phyloP scores from a whole-genome alignment of 2,329 filamentous ascomycete species.

The Monilinia vaccinii-corymbosi region DNA sequence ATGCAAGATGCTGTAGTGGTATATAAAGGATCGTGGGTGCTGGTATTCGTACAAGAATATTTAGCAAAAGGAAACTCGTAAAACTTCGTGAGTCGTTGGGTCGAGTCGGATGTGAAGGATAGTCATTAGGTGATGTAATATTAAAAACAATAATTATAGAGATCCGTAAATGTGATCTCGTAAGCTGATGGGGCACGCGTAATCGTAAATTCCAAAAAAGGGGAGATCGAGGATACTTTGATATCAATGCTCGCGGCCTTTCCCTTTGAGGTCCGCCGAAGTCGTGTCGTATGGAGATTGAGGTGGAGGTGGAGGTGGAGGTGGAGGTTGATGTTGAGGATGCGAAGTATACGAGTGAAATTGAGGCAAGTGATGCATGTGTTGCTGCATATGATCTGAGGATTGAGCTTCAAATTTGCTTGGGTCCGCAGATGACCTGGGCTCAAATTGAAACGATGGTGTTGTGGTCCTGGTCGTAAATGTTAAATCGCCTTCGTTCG shows the following conservation, averaged over 20 bases:
- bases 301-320: slow-evolving; percentile 17
- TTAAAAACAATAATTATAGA: slow-evolving; percentile 18
- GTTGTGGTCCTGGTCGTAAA: slow-evolving; percentile 27
- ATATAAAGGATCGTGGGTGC: slow-evolving; percentile 21
- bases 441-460: slow-evolving; percentile 23
- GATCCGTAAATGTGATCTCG: slow-evolving; percentile 8
- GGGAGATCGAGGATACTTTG: slow-evolving; percentile 7
- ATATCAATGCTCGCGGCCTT: slow-evolving; percentile 27
- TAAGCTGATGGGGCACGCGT: background rate
- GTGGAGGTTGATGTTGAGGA: slow-evolving; percentile 14
- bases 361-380: slow-evolving; percentile 15
- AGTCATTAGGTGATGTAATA: slow-evolving; percentile 15
- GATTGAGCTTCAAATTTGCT: slow-evolving; percentile 23
- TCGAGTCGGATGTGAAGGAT: slow-evolving; percentile 18
- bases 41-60: slow-evolving; percentile 29
- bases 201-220: slow-evolving; percentile 16
- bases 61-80: slow-evolving; percentile 24
- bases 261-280: slow-evolving; percentile 25
- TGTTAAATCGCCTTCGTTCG: slow-evolving; percentile 29
- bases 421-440: slow-evolving; percentile 15
- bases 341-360: slow-evolving; percentile 11
- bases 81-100: slow-evolving; percentile 22
- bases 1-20: slow-evolving; percentile 23
- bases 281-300: slow-evolving; percentile 20
- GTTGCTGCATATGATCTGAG: slow-evolving; percentile 10